Conservation (phyloP, 345 rosid species). For the Salix udensis region DNA sequence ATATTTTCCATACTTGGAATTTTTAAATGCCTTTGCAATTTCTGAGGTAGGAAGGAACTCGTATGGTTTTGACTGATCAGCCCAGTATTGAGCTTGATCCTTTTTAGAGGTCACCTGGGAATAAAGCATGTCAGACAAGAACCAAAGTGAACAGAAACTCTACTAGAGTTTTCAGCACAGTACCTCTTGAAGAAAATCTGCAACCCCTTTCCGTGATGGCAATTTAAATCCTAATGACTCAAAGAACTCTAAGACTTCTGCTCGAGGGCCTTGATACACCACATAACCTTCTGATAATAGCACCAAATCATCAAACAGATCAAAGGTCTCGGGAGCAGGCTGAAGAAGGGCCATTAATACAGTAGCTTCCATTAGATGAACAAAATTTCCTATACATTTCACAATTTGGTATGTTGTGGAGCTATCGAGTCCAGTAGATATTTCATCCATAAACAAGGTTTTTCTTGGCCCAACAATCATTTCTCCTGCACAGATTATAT, state of each 20-base stretch:
- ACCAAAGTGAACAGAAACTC: conserved; percentile 8
- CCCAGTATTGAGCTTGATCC: conserved; percentile 98
- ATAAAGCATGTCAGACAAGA: conserved; percentile 7
- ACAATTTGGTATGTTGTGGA: conserved; percentile 90
- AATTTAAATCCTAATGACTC: conserved; percentile 79
- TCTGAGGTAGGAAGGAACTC: conserved; percentile 54
- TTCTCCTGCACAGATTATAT: conserved; percentile 58
- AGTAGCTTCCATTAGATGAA: conserved; percentile 85
- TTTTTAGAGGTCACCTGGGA: conserved; percentile 82
- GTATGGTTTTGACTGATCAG: conserved; percentile 69
- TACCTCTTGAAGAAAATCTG: conserved; percentile 99
- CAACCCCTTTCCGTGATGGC: conserved; percentile 80
- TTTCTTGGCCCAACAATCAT: conserved; percentile 95
- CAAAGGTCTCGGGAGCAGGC: conserved; percentile 97
- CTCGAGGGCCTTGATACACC: conserved; percentile 83
- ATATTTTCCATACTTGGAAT: conserved; percentile 55
- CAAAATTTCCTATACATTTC: conserved; percentile 75
- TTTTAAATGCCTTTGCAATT: conserved; percentile 66
- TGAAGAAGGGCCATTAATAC: conserved; percentile 92
- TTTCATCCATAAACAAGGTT: conserved; percentile 96
- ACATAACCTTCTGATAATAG: conserved; percentile 79
- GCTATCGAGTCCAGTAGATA: conserved; percentile 94
- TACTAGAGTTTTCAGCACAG: conserved; percentile 8
- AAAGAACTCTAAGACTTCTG: conserved; percentile 65
- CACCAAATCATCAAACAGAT: conserved; percentile 77